Evolutionary conservation across 2,329 filamentous ascomycete species (phyloP).

Genomic region (Xylaria sp.): DNA sequence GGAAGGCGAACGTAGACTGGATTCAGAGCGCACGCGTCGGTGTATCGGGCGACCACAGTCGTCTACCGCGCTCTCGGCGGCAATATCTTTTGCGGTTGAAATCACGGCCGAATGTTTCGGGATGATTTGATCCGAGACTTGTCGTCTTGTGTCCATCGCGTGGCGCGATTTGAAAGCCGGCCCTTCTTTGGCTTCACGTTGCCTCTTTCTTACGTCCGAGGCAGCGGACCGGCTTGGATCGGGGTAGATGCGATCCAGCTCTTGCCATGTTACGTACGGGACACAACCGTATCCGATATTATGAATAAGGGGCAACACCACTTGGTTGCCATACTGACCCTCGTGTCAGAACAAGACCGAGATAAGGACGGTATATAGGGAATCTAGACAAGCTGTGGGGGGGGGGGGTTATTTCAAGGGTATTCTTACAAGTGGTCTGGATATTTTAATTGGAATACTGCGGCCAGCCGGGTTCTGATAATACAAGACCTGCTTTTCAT

Average conservation of each 20-base stretch:
- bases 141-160: not conserved
- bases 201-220: not conserved
- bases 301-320: constrained; percentile 38
- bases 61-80: not conserved
- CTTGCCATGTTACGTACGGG: constrained; percentile 42
- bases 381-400: not conserved
- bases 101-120: not conserved
- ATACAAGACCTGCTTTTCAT: constrained; percentile 37
- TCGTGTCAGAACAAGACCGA: constrained; percentile 4
- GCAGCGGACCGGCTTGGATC: not conserved
- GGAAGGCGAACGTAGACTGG: not conserved
- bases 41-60: not conserved
- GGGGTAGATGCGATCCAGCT: constrained; percentile 37
- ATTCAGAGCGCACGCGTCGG: not conserved
- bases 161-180: not conserved
- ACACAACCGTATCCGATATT: constrained; percentile 39
- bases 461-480: constrained; percentile 38
- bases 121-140: not conserved
- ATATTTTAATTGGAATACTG: constrained; percentile 42
- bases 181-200: not conserved
- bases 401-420: not conserved
- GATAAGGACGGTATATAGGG: not conserved
- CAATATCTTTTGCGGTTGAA: not conserved
- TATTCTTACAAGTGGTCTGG: constrained; percentile 42
- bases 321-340: constrained; percentile 10